Evolutionary conservation across 106 monocot genomes (phyloP).

Genomic region (Agapanthus africanus): DNA sequence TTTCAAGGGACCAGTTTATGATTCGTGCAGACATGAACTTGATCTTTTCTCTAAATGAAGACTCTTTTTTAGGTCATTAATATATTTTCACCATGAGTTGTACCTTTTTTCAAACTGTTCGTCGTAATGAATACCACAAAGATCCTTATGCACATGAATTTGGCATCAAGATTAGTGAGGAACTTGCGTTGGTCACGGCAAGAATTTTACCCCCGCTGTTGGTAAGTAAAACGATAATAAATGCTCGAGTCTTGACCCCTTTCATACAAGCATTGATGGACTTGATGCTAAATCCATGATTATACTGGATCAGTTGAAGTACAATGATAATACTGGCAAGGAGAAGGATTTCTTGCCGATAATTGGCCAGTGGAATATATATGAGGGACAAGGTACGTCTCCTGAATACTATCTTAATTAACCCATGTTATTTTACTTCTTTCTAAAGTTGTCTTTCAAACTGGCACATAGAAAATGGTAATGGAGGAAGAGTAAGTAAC

Average conservation of each 20-base stretch:
- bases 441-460: too few species aligned
- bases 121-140: background rate
- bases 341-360: constrained; percentile 72
- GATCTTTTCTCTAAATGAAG: too few species aligned
- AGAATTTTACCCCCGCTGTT: constrained; percentile 72
- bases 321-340: constrained; percentile 78
- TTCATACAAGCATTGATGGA: too few species aligned
- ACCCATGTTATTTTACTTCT: too few species aligned
- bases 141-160: constrained; percentile 87
- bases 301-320: constrained; percentile 53
- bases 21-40: too few species aligned
- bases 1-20: too few species aligned
- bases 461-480: constrained; percentile 80
- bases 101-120: background rate
- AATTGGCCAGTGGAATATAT: constrained; percentile 94
- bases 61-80: background rate
- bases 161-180: constrained; percentile 78
- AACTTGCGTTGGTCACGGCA: constrained; percentile 83
- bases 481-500: constrained; percentile 68
- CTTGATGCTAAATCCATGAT: too few species aligned
- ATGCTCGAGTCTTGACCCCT: too few species aligned
- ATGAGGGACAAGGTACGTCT: constrained; percentile 94
- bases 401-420: background rate
- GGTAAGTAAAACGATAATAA: constrained; percentile 28
- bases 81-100: too few species aligned